Evolutionary conservation across 2,329 filamentous ascomycete genomes (phyloP).

Genomic region (Aureobasidium sp.): DNA sequence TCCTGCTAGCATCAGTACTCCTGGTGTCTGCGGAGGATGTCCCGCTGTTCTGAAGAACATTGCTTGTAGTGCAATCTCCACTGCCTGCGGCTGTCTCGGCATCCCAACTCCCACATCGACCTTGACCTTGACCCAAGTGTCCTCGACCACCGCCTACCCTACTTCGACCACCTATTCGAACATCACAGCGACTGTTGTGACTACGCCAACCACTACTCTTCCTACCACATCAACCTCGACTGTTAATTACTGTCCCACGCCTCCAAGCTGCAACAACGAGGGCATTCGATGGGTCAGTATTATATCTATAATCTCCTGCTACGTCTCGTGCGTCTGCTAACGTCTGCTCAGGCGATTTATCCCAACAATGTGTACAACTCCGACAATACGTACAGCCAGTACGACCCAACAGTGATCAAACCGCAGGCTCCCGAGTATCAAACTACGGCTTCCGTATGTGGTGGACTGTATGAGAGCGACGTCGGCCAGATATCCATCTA

Average conservation of each 20-base stretch:
- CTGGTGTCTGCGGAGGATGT: slow-evolving; percentile 7
- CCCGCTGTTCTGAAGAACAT: slow-evolving; percentile 9
- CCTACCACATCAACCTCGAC: background rate
- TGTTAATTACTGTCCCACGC: too few species aligned
- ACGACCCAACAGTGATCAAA: too few species aligned
- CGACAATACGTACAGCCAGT: too few species aligned
- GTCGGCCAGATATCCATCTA: background rate
- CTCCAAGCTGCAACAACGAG: too few species aligned
- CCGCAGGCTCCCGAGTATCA: too few species aligned
- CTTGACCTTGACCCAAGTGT: slow-evolving; percentile 11
- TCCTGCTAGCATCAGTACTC: slow-evolving; percentile 11
- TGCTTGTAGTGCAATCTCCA: background rate
- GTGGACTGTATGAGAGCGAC: background rate
- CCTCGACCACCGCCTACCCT: slow-evolving; percentile 18
- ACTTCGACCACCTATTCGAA: background rate
- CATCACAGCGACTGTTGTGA: background rate
- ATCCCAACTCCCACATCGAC: slow-evolving; percentile 15
- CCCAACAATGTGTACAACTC: too few species aligned
- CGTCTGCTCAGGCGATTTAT: too few species aligned
- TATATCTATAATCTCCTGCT: too few species aligned
- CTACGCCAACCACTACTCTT: background rate
- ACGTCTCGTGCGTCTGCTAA: too few species aligned
- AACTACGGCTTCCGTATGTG: too few species aligned
- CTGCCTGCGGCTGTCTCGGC: background rate
- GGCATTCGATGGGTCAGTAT: too few species aligned